Percentiles rank a stretch among this genome's conserved stretches.
Evolutionary conservation across 1,284 basidiomycete species (phyloP).

Genomic region (Cryptococcus sp.): DNA sequence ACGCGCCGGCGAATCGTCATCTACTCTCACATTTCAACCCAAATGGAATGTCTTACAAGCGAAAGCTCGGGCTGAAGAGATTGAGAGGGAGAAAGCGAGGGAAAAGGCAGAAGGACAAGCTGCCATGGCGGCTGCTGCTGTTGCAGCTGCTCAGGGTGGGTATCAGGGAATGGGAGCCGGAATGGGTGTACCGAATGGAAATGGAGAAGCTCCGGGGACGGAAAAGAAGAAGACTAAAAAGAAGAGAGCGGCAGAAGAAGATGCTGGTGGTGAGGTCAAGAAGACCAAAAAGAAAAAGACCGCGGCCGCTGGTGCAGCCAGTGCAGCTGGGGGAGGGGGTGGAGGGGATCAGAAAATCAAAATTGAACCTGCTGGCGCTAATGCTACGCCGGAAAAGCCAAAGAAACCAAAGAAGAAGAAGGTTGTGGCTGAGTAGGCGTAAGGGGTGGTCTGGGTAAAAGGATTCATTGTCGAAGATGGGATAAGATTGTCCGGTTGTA

Average conservation of each 20-base stretch:
- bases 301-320: background rate
- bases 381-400: conserved; percentile 1
- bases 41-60: conserved; percentile 36
- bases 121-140: background rate
- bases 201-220: background rate
- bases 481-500: no score
- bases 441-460: no score
- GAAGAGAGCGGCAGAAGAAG: conserved; percentile 10
- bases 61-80: conserved; percentile 23
- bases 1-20: conserved; percentile 21
- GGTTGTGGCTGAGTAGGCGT: background rate
- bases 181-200: conserved; percentile 1
- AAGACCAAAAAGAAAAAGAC: conserved; percentile 9
- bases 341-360: background rate
- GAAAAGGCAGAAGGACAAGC: conserved; percentile 1
- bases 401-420: conserved; percentile 4
- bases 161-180: background rate
- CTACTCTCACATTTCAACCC: conserved; percentile 30
- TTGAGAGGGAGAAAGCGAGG: conserved; percentile 10
- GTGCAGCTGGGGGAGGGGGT: background rate
- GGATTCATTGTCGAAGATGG: no score
- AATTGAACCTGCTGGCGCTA: background rate
- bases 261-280: conserved; percentile 1
- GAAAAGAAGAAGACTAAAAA: conserved; percentile 17
- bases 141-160: background rate